Evolutionary conservation across 176 grass and related monocot genomes (phyloP).

Genomic region (Rhynchospora tenuis): DNA sequence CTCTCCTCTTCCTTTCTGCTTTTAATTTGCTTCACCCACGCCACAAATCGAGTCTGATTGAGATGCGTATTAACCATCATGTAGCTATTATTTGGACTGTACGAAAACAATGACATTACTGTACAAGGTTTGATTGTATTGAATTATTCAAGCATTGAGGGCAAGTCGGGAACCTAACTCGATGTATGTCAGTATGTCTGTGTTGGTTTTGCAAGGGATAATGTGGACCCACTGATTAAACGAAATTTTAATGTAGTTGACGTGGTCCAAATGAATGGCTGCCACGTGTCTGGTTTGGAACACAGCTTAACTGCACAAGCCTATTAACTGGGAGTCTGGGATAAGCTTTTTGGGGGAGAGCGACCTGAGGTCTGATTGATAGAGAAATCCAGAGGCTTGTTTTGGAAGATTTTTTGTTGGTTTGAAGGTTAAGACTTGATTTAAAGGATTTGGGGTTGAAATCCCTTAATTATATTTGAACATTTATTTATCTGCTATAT

Average conservation of each 20-base stretch:
- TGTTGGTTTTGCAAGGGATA: neutral
- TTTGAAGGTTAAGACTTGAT: neutral
- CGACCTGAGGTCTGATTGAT: slow-evolving; percentile 6
- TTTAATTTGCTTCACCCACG: too few species aligned
- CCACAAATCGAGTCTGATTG: too few species aligned
- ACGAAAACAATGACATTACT: neutral
- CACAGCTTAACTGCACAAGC: neutral
- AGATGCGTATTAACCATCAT: neutral
- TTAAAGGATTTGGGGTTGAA: neutral
- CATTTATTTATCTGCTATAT: too few species aligned
- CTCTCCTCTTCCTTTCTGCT: neutral
- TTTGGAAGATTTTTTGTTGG: slow-evolving; percentile 4
- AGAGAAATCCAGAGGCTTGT: neutral
- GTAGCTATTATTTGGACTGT: neutral
- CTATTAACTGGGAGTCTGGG: neutral
- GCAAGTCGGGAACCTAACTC: neutral
- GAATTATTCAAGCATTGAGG: neutral
- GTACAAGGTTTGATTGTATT: slow-evolving; percentile 12
- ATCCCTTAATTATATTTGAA: too few species aligned
- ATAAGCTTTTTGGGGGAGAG: neutral
- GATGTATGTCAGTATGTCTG: neutral
- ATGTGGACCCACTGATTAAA: neutral
- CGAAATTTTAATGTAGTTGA: neutral
- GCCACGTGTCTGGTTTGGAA: slow-evolving; percentile 3
- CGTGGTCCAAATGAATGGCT: neutral